A percentile compares a stretch with the other conserved stretches of the same genome.
These are phyloP conservation scores for Alectoria sarmentosa DNA, from an alignment of 495 filamentous ascomycete species.

Conservation along the genomic window DNA sequence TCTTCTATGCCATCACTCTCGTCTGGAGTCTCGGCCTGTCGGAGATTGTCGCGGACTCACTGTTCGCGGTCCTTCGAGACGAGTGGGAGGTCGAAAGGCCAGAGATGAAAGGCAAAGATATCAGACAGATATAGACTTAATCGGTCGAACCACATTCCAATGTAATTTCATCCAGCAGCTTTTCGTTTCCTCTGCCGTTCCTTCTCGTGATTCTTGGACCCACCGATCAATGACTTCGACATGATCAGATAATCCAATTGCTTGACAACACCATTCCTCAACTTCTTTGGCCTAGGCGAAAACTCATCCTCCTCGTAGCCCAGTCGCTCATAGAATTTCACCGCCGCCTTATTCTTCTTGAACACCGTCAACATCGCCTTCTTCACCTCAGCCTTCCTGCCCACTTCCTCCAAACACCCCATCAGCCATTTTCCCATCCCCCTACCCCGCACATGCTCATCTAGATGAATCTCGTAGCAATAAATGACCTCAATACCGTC, in stretches of 20 bases:
- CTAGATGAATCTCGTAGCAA: slow-evolving; percentile 82
- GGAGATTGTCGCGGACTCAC: slow-evolving; percentile 68
- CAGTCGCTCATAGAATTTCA: slow-evolving; percentile 57
- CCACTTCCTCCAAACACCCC: slow-evolving; percentile 38
- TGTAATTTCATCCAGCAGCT: slow-evolving; percentile 3
- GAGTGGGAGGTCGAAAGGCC: slow-evolving; percentile 92
- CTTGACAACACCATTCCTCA: slow-evolving; percentile 58
- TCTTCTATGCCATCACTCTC: slow-evolving; percentile 97
- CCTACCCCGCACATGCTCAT: slow-evolving; percentile 42
- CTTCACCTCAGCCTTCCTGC: slow-evolving; percentile 41
- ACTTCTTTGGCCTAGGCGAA: slow-evolving; percentile 52
- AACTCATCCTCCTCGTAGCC: slow-evolving; percentile 64
- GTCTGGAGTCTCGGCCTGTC: slow-evolving; percentile 91
- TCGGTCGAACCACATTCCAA: background rate
- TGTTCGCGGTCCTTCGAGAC: slow-evolving; percentile 84
- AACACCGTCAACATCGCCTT: slow-evolving; percentile 88
- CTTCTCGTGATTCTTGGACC: background rate
- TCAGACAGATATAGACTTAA: slow-evolving; percentile 65
- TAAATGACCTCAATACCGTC: slow-evolving; percentile 68
- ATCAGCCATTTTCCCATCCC: slow-evolving; percentile 40
- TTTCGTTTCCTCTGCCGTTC: slow-evolving; percentile 12
- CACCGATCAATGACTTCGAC: slow-evolving; percentile 47
- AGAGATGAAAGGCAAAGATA: slow-evolving; percentile 79
- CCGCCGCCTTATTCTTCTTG: slow-evolving; percentile 52
- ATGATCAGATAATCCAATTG: slow-evolving; percentile 64